Percentiles rank a stretch among this genome's conserved stretches.
Evolutionary conservation across 75 land plant species (phyloP).

Genomic region (Pseudotsuga menziesii): DNA sequence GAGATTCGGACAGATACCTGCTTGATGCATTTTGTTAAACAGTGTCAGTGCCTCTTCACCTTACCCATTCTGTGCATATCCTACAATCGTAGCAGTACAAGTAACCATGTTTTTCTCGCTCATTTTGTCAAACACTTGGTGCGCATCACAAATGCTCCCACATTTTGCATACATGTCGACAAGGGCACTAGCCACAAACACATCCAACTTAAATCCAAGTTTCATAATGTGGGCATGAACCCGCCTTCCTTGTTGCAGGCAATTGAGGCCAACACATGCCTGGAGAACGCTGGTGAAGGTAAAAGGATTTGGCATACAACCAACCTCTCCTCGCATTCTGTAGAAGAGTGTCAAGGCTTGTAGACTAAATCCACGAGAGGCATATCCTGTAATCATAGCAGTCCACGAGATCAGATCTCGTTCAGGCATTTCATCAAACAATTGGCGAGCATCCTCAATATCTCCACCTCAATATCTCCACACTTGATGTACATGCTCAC

Average conservation of each 20-base stretch:
- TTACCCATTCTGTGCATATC: slow-evolving; percentile 27
- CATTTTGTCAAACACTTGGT: slow-evolving; percentile 33
- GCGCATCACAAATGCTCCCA: slow-evolving; percentile 30
- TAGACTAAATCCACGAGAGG: slow-evolving; percentile 22
- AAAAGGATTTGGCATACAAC: slow-evolving; percentile 23
- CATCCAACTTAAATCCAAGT: slow-evolving; percentile 35
- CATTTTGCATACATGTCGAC: slow-evolving; percentile 44
- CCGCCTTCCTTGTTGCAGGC: slow-evolving; percentile 21
- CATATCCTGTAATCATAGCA: slow-evolving; percentile 47
- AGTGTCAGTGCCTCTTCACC: slow-evolving; percentile 24
- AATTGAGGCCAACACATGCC: slow-evolving; percentile 28
- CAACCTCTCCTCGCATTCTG: slow-evolving; percentile 14
- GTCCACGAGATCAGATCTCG: slow-evolving; percentile 41
- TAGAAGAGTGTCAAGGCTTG: slow-evolving; percentile 23
- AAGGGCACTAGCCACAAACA: slow-evolving; percentile 38
- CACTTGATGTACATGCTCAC: slow-evolving; percentile 23
- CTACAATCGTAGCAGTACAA: slow-evolving; percentile 31
- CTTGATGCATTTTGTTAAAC: slow-evolving; percentile 18
- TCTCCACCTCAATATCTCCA: slow-evolving; percentile 22
- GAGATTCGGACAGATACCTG: slow-evolving; percentile 25
- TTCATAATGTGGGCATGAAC: slow-evolving; percentile 27
- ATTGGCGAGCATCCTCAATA: slow-evolving; percentile 21
- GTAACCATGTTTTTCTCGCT: slow-evolving; percentile 13
- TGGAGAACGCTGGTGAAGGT: slow-evolving; percentile 41
- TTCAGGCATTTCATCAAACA: slow-evolving; percentile 20